Evolutionary conservation across 73 alveolate species (phyloP).

Genomic region (Blepharisma japonicum): DNA sequence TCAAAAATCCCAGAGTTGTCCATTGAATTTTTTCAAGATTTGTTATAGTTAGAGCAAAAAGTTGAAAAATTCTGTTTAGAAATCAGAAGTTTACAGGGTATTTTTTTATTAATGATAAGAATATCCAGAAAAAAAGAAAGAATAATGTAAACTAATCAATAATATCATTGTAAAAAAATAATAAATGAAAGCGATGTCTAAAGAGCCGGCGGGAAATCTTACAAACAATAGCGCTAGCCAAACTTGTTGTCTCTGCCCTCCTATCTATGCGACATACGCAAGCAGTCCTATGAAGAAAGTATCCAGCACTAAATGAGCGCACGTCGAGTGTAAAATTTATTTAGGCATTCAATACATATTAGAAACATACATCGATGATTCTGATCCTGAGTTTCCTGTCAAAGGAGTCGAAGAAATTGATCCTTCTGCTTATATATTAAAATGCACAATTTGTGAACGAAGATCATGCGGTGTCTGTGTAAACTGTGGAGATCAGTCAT

Average conservation of each 20-base stretch:
- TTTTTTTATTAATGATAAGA: background rate
- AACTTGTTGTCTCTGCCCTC: too few relatives aligned
- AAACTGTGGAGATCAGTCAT: conserved; percentile 15
- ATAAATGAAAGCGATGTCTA: too few relatives aligned
- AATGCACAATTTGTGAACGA: background rate
- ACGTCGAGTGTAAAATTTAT: too few relatives aligned
- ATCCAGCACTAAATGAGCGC: too few relatives aligned
- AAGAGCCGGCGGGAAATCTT: too few relatives aligned
- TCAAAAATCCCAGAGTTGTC: too few relatives aligned
- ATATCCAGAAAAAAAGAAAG: background rate
- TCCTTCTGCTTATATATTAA: background rate
- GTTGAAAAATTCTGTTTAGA: background rate
- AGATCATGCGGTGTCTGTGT: background rate
- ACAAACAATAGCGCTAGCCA: too few relatives aligned
- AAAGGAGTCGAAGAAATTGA: conserved; percentile 11
- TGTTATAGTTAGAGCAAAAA: background rate
- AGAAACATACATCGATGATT: too few relatives aligned
- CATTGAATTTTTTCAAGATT: background rate
- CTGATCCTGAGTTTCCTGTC: background rate
- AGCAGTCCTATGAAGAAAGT: too few relatives aligned
- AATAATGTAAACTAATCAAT: background rate
- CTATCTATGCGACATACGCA: too few relatives aligned
- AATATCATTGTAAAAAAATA: too few relatives aligned
- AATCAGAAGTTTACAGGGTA: background rate
- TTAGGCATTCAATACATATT: too few relatives aligned